A percentile compares a stretch with the other conserved stretches of the same genome.
Evolutionary conservation across 805 yeast genomes (phyloP).

Genomic region (Zygoascus flipseniorum): DNA sequence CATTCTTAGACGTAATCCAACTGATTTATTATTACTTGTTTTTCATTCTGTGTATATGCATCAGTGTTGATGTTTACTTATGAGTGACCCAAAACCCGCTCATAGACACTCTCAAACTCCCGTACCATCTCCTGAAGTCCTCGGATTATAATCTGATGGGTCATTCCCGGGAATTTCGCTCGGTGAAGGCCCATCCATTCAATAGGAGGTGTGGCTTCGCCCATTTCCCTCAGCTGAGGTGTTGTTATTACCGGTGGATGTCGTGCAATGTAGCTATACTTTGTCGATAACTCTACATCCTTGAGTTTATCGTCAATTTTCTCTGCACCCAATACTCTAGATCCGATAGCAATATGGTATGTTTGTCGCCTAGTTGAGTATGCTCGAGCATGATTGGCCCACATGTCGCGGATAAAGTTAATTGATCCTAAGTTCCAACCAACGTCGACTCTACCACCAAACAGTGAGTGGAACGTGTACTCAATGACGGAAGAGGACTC

Average conservation of each 20-base stretch:
- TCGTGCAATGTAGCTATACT: conserved; percentile 46
- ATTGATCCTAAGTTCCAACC: conserved; percentile 93
- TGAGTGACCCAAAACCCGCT: conserved; percentile 13
- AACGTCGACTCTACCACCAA: conserved; percentile 85
- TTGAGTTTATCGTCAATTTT: conserved; percentile 35
- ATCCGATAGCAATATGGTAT: conserved; percentile 8
- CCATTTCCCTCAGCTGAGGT: conserved; percentile 83
- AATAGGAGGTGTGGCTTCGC: conserved; percentile 95
- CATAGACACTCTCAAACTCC: conserved; percentile 11
- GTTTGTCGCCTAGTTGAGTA: conserved; percentile 50
- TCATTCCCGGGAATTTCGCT: conserved; percentile 71
- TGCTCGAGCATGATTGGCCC: conserved; percentile 75
- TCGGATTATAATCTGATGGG: conserved; percentile 72
- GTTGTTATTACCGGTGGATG: conserved; percentile 77
- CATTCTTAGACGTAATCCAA: no score
- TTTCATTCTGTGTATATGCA: no score
- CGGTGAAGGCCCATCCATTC: conserved; percentile 98
- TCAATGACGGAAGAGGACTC: conserved; percentile 45
- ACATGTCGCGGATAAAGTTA: conserved; percentile 85
- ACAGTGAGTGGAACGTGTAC: conserved; percentile 59
- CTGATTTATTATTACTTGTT: no score
- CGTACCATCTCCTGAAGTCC: conserved; percentile 65
- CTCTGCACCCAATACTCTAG: conserved; percentile 10
- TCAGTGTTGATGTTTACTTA: neutral
- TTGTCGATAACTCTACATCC: conserved; percentile 39